Conservation (phyloP, 73 alveolate species). For the Tetrahymena thermophila region DNA sequence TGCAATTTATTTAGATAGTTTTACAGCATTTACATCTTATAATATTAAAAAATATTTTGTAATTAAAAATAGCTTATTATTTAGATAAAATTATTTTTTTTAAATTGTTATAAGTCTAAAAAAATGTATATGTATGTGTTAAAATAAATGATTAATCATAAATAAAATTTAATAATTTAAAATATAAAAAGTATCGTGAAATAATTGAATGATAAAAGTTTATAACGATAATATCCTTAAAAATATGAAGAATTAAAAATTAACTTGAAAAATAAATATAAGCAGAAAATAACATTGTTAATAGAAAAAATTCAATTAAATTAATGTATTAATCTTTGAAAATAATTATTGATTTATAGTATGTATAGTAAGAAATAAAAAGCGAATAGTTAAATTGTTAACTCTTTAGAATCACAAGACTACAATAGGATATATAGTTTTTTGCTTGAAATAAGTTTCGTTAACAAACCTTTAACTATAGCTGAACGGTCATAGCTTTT, state of each 20-base stretch:
- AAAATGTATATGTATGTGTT: too few species aligned
- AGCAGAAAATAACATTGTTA: not conserved
- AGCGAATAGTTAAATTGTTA: not conserved
- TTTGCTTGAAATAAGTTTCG: not conserved
- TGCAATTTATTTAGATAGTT: too few species aligned
- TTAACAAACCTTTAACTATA: not conserved
- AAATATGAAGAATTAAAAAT: not conserved
- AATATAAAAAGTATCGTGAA: too few species aligned
- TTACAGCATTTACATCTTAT: too few species aligned
- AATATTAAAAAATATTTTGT: too few species aligned
- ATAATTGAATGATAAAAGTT: not conserved
- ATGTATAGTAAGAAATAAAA: not conserved
- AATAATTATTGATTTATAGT: not conserved
- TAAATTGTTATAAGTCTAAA: too few species aligned
- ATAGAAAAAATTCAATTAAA: not conserved
- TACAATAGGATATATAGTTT: not conserved
- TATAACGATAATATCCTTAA: not conserved
- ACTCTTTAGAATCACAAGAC: not conserved
- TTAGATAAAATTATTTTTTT: too few species aligned
- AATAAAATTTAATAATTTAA: too few species aligned
- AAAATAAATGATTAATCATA: too few species aligned
- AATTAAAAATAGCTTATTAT: too few species aligned
- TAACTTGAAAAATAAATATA: not conserved
- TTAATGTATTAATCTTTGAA: not conserved
- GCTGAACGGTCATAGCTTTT: not conserved